Evolutionary conservation across 2,329 filamentous ascomycete genomes (phyloP).

Genomic region (Didymella keratinophila): DNA sequence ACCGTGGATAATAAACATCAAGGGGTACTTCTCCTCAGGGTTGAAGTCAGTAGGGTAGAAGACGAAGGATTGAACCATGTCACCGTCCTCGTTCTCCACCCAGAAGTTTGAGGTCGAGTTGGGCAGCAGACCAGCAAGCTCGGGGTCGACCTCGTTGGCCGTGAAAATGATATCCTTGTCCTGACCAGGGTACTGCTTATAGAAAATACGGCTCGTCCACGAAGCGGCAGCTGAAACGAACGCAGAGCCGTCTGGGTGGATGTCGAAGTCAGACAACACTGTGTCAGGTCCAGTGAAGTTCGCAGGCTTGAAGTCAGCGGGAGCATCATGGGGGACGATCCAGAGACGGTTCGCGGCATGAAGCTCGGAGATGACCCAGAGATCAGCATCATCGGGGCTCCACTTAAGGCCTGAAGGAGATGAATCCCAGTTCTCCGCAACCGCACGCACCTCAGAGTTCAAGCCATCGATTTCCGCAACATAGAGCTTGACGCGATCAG

Average conservation of each 20-base stretch:
- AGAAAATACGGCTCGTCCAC: constrained; percentile 47
- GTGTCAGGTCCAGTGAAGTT: constrained; percentile 56
- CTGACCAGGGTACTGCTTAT: constrained; percentile 36
- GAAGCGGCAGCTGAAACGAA: constrained; percentile 43
- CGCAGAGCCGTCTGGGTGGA: constrained; percentile 65
- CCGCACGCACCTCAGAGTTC: constrained; percentile 34
- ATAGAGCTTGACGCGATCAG: constrained; percentile 70
- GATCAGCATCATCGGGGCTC: constrained; percentile 41
- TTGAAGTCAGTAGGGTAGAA: constrained; percentile 72
- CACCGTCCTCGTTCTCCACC: constrained; percentile 68
- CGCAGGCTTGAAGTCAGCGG: constrained; percentile 53
- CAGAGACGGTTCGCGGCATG: constrained; percentile 58
- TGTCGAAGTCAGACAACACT: constrained; percentile 56
- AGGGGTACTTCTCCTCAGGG: constrained; percentile 74
- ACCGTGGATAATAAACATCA: constrained; percentile 82
- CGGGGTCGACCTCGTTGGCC: constrained; percentile 71
- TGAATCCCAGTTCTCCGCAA: constrained; percentile 48
- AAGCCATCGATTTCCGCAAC: constrained; percentile 45
- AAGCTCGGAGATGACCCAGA: constrained; percentile 46
- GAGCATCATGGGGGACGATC: constrained; percentile 67
- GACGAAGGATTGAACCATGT: constrained; percentile 70
- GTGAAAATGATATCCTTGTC: constrained; percentile 59
- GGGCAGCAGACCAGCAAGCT: constrained; percentile 69
- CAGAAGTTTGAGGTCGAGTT: constrained; percentile 73
- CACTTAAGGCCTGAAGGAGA: constrained; percentile 39